Percentiles rank a stretch among this genome's conserved stretches.
phyloP scores from a whole-genome alignment of 257 asterid species.

The Solanum sitiens region DNA sequence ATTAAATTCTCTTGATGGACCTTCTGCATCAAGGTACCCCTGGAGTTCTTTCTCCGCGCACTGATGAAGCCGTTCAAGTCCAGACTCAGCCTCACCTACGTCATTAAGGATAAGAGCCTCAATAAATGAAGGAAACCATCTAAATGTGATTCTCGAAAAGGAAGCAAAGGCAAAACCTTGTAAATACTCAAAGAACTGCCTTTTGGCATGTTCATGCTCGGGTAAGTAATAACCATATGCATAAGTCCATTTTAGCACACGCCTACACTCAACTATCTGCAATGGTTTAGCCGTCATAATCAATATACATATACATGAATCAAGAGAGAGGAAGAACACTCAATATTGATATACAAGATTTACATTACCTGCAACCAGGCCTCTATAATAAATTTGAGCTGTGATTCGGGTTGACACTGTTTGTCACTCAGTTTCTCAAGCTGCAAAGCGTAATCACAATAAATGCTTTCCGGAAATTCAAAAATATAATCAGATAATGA shows the following conservation, averaged over 20 bases:
- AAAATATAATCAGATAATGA: background rate
- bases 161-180: slow-evolving; percentile 44
- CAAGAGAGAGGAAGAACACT: background rate
- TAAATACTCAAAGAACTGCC: slow-evolving; percentile 84
- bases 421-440: slow-evolving; percentile 81
- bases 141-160: background rate
- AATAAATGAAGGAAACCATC: background rate
- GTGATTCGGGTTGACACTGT: slow-evolving; percentile 92
- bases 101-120: slow-evolving; percentile 7
- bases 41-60: slow-evolving; percentile 93
- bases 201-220: slow-evolving; percentile 67
- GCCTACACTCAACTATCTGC: slow-evolving; percentile 93
- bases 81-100: slow-evolving; percentile 93
- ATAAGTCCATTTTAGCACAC: slow-evolving; percentile 93
- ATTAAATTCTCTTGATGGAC: slow-evolving; percentile 67
- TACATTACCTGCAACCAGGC: slow-evolving; percentile 92
- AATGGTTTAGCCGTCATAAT: background rate
- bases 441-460: slow-evolving; percentile 29
- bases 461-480: background rate
- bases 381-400: slow-evolving; percentile 86
- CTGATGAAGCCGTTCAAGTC: slow-evolving; percentile 94
- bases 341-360: background rate
- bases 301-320: slow-evolving; percentile 3
- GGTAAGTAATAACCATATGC: slow-evolving; percentile 88
- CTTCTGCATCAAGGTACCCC: slow-evolving; percentile 57